These are phyloP conservation scores for Colletotrichum australisinense DNA, from an alignment of 2,329 filamentous ascomycete species.

Conservation along the genomic window DNA sequence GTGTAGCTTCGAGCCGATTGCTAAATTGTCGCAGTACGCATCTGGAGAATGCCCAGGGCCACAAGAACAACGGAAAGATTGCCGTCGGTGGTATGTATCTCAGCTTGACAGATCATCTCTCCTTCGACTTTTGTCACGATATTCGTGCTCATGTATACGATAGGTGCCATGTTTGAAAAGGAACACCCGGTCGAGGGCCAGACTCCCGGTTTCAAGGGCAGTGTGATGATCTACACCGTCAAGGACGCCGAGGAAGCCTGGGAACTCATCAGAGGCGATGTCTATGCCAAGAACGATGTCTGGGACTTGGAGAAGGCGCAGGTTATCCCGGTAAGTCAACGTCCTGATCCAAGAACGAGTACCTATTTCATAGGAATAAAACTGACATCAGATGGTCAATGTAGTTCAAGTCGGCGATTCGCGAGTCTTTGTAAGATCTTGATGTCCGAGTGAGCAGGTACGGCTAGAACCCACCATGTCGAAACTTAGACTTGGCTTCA, in stretches of 20 bases:
- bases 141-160: background rate
- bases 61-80: constrained; percentile 36
- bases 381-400: background rate
- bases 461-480: background rate
- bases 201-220: constrained; percentile 22
- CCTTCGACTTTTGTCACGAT: background rate
- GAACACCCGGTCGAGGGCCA: constrained; percentile 24
- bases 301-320: constrained; percentile 41
- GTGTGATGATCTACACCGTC: constrained; percentile 26
- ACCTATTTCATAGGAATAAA: too few species aligned
- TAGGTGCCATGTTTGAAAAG: constrained; percentile 27
- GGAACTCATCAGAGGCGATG: constrained; percentile 36
- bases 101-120: too few species aligned
- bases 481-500: too few species aligned
- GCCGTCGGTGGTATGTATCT: constrained; percentile 31
- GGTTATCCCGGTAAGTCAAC: constrained; percentile 37
- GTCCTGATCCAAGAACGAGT: background rate
- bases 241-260: constrained; percentile 35
- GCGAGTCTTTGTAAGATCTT: constrained; percentile 9
- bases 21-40: constrained; percentile 4
- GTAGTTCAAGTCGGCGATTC: constrained; percentile 20
- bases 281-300: constrained; percentile 38
- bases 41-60: constrained; percentile 32
- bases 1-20: background rate
- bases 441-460: background rate